These are phyloP conservation scores for Colletotrichum sansevieriae DNA, from an alignment of 2,329 filamentous ascomycete species.

Conservation along the genomic window DNA sequence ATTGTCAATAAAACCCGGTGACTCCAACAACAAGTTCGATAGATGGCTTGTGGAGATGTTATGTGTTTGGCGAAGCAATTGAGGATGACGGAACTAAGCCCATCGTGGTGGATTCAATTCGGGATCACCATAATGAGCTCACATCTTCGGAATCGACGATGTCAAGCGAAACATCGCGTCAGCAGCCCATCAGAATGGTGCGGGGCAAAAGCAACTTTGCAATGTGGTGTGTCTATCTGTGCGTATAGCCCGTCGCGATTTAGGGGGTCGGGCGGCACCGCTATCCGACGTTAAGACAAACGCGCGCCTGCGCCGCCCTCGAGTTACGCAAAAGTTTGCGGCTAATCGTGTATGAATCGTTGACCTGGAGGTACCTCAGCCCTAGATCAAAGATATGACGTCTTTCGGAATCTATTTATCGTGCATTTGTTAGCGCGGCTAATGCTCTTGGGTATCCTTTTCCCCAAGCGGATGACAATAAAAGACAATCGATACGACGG, in stretches of 20 bases:
- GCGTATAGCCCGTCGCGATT: not conserved
- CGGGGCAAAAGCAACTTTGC: not conserved
- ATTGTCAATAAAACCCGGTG: not conserved
- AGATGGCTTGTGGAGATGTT: not conserved
- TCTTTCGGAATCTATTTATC: not conserved
- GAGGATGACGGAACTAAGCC: not conserved
- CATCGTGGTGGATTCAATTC: not conserved
- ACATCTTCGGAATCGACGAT: not conserved
- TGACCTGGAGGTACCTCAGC: not conserved
- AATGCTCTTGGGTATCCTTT: not conserved
- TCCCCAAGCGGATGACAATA: not conserved
- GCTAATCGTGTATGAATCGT: constrained; percentile 35
- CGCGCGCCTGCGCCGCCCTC: constrained; percentile 14
- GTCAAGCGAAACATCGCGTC: not conserved
- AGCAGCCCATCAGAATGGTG: constrained; percentile 11
- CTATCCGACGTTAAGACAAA: not conserved
- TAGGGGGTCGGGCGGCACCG: not conserved
- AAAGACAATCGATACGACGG: too few relatives aligned
- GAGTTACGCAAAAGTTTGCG: constrained; percentile 10
- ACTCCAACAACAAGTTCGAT: not conserved
- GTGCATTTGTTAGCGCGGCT: not conserved
- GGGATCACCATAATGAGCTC: not conserved
- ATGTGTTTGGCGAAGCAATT: not conserved
- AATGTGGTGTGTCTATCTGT: not conserved
- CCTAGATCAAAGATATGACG: not conserved